phyloP scores from a whole-genome alignment of 345 rosid genomes.

The Pistacia vera region DNA sequence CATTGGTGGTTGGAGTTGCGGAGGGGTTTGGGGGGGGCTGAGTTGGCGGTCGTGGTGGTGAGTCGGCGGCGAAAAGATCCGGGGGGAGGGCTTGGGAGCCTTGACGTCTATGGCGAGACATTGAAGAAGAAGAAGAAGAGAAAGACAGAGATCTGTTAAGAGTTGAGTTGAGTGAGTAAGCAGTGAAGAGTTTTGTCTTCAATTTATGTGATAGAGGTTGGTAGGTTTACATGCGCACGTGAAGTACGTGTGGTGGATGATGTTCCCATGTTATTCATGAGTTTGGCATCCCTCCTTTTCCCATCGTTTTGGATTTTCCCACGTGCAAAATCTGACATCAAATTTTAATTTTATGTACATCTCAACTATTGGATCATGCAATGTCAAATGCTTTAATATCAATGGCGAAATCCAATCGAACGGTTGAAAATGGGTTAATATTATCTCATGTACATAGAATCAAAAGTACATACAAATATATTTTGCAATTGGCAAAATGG shows the following conservation, averaged over 20 bases:
- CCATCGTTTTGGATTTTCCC: too few relatives aligned
- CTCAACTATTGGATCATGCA: too few relatives aligned
- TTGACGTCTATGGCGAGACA: conserved; percentile 55
- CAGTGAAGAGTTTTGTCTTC: background rate
- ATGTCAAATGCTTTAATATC: too few relatives aligned
- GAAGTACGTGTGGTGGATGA: background rate
- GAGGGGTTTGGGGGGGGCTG: background rate
- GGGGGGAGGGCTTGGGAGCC: conserved; percentile 42
- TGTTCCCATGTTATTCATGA: too few relatives aligned
- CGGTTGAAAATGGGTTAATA: too few relatives aligned
- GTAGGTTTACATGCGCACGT: background rate
- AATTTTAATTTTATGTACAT: too few relatives aligned
- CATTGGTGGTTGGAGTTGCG: background rate
- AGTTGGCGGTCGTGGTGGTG: conserved; percentile 2
- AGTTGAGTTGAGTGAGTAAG: background rate
- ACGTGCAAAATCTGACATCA: too few relatives aligned
- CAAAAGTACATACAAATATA: too few relatives aligned
- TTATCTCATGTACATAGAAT: too few relatives aligned
- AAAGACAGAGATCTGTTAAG: background rate
- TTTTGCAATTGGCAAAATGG: too few relatives aligned
- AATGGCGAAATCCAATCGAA: too few relatives aligned
- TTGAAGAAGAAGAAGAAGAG: background rate
- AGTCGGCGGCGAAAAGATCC: conserved; percentile 27
- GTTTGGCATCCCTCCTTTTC: too few relatives aligned
- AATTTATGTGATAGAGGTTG: background rate